Evolutionary conservation across 352 stramenopile species (phyloP), one percentile per base, ranked within the genome.

Genomic region (Nothophytophthora sp.): DNA sequence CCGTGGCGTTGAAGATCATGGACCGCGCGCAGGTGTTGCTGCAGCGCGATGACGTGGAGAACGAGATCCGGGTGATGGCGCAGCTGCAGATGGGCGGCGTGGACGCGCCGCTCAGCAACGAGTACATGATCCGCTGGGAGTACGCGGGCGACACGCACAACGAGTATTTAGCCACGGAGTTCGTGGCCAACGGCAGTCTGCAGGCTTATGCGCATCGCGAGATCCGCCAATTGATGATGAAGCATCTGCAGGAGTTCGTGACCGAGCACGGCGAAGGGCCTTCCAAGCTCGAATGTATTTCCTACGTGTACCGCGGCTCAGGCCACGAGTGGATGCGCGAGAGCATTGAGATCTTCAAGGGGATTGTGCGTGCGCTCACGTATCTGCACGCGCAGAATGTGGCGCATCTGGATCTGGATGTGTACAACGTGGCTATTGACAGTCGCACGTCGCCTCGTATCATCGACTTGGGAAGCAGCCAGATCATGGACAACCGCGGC

Each of bases 381-480:
- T 94, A 88, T 60, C 88, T 94, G 76, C 83, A 94, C 55, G 67
- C 79, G 4, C 66, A 82, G 55, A 81, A 86, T 51, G 81, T 94
- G 39, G 86, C 73, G 25, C 83, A 94, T 56, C 59, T 94, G 30
- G 83, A 94, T 37, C 64, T 94, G 10, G 81, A 94, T 37, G 79
- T 79, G 46, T 86, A 76, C 64, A 92, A 92, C 55, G 60, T 94
- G 16, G 78, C 91, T 16, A 81, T 94, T 12, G 81, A 94, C 35
- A 22, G 40, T 0, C 55, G 66, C 6, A 60, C 61, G 19, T 79
- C 71, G 9, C 73, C 80, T 33, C 73, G 80, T 16, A 65, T 94
- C 20, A 87, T 91, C 18, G 83, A 94, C 58, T 94, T 90, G 63
- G 83, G 83, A 29, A 92, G 81, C 65, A 84, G 74, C 11, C 74